Evolutionary conservation across 1,139 yeast genomes (phyloP).

Genomic region (Ogataea hybrid): DNA sequence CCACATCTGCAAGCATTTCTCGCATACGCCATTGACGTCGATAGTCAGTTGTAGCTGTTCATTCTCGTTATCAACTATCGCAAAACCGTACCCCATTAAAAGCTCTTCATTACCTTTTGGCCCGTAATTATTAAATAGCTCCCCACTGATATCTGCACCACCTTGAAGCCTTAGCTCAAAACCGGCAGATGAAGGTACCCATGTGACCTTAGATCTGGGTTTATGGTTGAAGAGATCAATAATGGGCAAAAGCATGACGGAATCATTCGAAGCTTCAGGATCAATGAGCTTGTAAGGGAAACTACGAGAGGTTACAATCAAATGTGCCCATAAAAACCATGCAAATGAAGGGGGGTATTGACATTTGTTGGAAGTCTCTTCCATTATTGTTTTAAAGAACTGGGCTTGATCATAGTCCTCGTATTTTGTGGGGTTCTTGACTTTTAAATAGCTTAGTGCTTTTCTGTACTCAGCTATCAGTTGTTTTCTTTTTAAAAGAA

Average conservation of each 20-base stretch:
- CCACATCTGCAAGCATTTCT: slow-evolving; percentile 19
- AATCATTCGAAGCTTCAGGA: slow-evolving; percentile 34
- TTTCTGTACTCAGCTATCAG: slow-evolving; percentile 17
- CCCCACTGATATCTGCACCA: slow-evolving; percentile 36
- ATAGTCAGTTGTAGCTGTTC: slow-evolving; percentile 52
- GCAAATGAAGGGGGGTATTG: slow-evolving; percentile 37
- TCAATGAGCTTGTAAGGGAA: slow-evolving; percentile 63
- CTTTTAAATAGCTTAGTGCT: background rate
- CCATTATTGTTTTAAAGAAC: slow-evolving; percentile 6
- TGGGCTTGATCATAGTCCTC: background rate
- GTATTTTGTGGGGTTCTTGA: slow-evolving; percentile 3
- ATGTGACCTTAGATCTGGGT: slow-evolving; percentile 57
- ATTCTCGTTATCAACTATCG: slow-evolving; percentile 54
- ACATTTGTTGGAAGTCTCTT: slow-evolving; percentile 24
- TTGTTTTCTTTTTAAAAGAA: slow-evolving; percentile 11
- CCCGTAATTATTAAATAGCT: slow-evolving; percentile 80
- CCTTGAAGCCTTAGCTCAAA: slow-evolving; percentile 27
- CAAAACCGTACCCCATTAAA: slow-evolving; percentile 67
- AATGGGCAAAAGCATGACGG: slow-evolving; percentile 73
- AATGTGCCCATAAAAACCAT: slow-evolving; percentile 70
- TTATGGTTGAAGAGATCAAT: slow-evolving; percentile 76
- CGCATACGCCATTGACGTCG: slow-evolving; percentile 36
- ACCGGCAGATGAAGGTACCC: slow-evolving; percentile 40
- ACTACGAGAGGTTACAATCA: slow-evolving; percentile 75
- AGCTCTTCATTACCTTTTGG: slow-evolving; percentile 85